Base-by-base conservation (phyloP, 1,139 yeast genomes). In the Scheffersomyces parashehatae region DNA sequence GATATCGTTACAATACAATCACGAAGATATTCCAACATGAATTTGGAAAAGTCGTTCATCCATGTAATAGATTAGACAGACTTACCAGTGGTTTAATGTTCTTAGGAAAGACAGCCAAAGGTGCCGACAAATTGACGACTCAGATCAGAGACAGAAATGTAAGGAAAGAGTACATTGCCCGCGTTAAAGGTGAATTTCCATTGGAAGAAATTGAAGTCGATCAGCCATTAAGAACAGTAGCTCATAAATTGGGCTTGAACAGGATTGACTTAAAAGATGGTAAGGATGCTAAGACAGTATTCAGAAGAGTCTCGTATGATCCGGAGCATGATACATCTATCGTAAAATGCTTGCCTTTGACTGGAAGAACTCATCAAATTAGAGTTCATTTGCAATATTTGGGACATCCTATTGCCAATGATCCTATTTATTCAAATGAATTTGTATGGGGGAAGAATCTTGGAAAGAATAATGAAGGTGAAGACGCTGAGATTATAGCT, bases 361-460 rank as follows among this genome's bases (percentile, higher is more conserved):
- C 99, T 0, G 99, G 99, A 0, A 74, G 99, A 56, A 88, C 98
- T 0, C 99, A 93, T 62, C 99, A 93, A 60, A 89, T 93, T 40
- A 70, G 99, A 43, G 96, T 93, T 0, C 99, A 93, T 67, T 66
- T 93, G 43, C 97, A 91, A 62, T 86, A 76, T 54, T 58, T 93
- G 26, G 97, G 97, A 0, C 81, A 80, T 55, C 97, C 99, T 0
- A 93, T 93, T 41, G 96, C 96, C 28, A 93, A 93, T 61, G 99
- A 93, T 62, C 98, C 98, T 0, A 77, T 93, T 0, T 93, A 93
- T 49, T 64, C 74, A 52, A 83, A 84, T 45, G 75, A 76, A 16
- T 63, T 64, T 15, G 82, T 87, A 1, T 90, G 97, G 96, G 96
- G 95, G 0, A 67, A 70, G 0, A 58, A 62, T 1, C 67, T 83